Conservation (phyloP, 495 filamentous ascomycete genomes). For the Trichoderma gamsii region DNA sequence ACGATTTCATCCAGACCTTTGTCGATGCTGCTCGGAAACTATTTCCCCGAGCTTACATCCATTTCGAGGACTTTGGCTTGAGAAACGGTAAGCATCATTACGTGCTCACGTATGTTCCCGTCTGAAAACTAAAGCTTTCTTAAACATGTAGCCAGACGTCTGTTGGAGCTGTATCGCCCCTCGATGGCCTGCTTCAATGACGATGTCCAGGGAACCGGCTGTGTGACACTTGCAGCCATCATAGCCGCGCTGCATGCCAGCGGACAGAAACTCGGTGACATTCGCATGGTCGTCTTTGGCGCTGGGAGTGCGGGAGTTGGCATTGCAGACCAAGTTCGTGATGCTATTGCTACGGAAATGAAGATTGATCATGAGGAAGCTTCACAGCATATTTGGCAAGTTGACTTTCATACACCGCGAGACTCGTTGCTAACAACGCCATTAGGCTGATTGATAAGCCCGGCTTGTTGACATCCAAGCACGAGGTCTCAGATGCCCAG, state of each 20-base stretch:
- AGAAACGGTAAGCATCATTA: conserved; percentile 37
- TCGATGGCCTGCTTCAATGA: conserved; percentile 84
- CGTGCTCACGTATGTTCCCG: no score
- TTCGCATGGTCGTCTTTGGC: conserved; percentile 69
- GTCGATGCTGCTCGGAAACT: conserved; percentile 58
- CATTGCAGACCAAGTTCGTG: conserved; percentile 80
- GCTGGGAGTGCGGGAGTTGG: conserved; percentile 80
- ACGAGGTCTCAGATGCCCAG: conserved; percentile 58
- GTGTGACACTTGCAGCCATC: conserved; percentile 77
- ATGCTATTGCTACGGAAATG: conserved; percentile 66
- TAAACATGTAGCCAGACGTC: conserved; percentile 42
- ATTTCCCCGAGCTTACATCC: conserved; percentile 77
- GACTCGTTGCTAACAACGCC: background rate
- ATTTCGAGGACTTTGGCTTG: conserved; percentile 65
- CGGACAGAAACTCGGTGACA: conserved; percentile 58
- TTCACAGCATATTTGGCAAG: conserved; percentile 72
- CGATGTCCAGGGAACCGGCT: conserved; percentile 86
- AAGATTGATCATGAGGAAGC: conserved; percentile 67
- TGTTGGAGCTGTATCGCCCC: conserved; percentile 67
- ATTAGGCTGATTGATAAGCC: conserved; percentile 77
- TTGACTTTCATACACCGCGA: background rate
- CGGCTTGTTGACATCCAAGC: conserved; percentile 61
- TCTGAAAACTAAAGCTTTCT: background rate
- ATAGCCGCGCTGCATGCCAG: conserved; percentile 65
- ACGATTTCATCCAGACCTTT: conserved; percentile 70